Conservation (phyloP, 306 rosid genomes). For the Gynostemma pentaphyllum region DNA sequence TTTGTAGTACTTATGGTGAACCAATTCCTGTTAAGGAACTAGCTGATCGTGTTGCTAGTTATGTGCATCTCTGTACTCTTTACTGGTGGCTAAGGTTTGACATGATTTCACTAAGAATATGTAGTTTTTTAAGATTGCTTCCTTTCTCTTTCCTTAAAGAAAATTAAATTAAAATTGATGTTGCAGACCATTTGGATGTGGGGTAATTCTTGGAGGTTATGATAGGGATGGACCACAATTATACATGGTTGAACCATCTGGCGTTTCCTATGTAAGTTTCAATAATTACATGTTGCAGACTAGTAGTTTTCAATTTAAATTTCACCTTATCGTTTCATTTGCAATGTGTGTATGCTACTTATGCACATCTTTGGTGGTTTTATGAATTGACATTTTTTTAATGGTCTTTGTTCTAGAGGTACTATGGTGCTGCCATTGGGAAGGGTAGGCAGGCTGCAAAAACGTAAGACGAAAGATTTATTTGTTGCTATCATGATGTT, state of each 20-base stretch:
- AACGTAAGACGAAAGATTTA: slow-evolving; percentile 47
- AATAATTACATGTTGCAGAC: slow-evolving; percentile 5
- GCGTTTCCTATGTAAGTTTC: slow-evolving; percentile 74
- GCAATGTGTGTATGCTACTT: neutral
- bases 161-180: slow-evolving; percentile 9
- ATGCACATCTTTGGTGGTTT: neutral
- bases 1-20: slow-evolving; percentile 71
- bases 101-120: slow-evolving; percentile 7
- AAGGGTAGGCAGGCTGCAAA: slow-evolving; percentile 98
- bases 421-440: slow-evolving; percentile 97
- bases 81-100: slow-evolving; percentile 98
- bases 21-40: slow-evolving; percentile 89
- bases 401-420: slow-evolving; percentile 42
- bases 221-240: slow-evolving; percentile 98
- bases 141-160: slow-evolving; percentile 10
- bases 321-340: neutral
- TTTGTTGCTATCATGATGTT: neutral
- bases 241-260: slow-evolving; percentile 97
- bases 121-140: slow-evolving; percentile 11
- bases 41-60: slow-evolving; percentile 93
- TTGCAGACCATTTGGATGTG: slow-evolving; percentile 96
- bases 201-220: slow-evolving; percentile 91
- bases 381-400: slow-evolving; percentile 1
- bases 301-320: neutral
- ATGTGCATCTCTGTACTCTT: slow-evolving; percentile 92